phyloP scores from a whole-genome alignment of 768 basidiomycete genomes.

The Leucocoprinus leucothites region DNA sequence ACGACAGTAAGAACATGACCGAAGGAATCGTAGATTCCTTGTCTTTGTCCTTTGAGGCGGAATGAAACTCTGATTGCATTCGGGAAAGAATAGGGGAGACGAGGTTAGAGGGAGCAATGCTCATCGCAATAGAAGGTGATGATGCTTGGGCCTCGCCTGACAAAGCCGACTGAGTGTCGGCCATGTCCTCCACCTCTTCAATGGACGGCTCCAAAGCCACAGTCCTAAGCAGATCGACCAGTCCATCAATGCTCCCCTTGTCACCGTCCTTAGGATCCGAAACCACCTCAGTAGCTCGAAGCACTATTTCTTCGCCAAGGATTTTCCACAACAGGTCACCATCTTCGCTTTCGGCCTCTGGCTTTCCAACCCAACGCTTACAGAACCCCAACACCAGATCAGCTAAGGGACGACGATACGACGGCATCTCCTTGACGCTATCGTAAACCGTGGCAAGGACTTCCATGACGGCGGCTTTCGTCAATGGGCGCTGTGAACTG shows the following conservation, averaged over 20 bases:
- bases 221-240: constrained; percentile 34
- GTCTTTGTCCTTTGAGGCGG: constrained; percentile 37
- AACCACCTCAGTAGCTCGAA: constrained; percentile 40
- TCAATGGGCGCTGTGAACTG: constrained; percentile 42
- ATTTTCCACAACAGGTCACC: constrained; percentile 53
- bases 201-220: constrained; percentile 37
- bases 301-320: constrained; percentile 66
- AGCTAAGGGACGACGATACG: constrained; percentile 53
- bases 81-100: constrained; percentile 56
- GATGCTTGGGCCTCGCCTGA: constrained; percentile 36
- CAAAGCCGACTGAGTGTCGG: constrained; percentile 39
- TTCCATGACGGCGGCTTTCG: constrained; percentile 54
- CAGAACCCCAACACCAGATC: constrained; percentile 53
- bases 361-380: constrained; percentile 19
- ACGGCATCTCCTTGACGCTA: constrained; percentile 64
- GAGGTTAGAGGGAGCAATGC: constrained; percentile 27
- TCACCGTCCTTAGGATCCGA: constrained; percentile 19
- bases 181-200: constrained; percentile 38
- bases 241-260: constrained; percentile 18
- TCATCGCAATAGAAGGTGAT: constrained; percentile 28
- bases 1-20: constrained; percentile 63
- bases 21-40: constrained; percentile 45
- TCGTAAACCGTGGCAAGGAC: constrained; percentile 58
- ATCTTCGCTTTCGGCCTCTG: constrained; percentile 31
- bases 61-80: constrained; percentile 52